Percentiles rank a stretch among this genome's conserved stretches.
Evolutionary conservation across 2,329 filamentous ascomycete species (phyloP).

Genomic region (Pleoardoris graminearum): DNA sequence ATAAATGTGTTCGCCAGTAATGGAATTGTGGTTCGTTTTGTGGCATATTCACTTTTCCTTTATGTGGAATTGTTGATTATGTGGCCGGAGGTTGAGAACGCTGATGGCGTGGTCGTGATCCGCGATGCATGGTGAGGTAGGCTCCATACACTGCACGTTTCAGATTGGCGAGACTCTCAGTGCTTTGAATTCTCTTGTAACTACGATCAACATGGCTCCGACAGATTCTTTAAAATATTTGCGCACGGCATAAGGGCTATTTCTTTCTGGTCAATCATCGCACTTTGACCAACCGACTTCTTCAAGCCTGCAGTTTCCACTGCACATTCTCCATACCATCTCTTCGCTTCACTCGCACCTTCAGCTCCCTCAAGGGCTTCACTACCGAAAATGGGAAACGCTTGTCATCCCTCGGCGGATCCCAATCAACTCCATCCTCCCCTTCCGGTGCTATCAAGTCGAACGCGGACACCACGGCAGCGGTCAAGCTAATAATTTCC

Average conservation of each 20-base stretch:
- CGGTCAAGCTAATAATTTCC: conserved; percentile 36
- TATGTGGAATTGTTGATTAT: too few species aligned
- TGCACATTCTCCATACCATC: conserved; percentile 19
- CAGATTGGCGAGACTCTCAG: background rate
- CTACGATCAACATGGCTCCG: too few species aligned
- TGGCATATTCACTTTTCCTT: too few species aligned
- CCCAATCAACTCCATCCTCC: conserved; percentile 12
- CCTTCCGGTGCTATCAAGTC: conserved; percentile 31
- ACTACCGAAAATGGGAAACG: background rate
- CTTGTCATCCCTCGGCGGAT: conserved; percentile 24
- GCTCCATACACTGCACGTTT: conserved; percentile 1
- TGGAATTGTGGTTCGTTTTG: background rate
- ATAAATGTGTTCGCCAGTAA: conserved; percentile 1
- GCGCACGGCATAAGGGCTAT: too few species aligned
- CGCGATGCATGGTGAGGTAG: background rate
- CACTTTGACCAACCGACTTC: too few species aligned
- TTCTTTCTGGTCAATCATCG: too few species aligned
- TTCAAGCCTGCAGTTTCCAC: conserved; percentile 17
- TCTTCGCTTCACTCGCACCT: conserved; percentile 20
- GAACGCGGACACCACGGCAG: conserved; percentile 35
- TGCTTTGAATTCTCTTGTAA: too few species aligned
- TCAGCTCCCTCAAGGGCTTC: conserved; percentile 18
- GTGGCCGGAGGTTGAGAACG: too few species aligned
- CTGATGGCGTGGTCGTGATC: background rate
- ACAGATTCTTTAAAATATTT: too few species aligned